Conservation (phyloP, 768 basidiomycete species). For the Boletus pseudopeckii region DNA sequence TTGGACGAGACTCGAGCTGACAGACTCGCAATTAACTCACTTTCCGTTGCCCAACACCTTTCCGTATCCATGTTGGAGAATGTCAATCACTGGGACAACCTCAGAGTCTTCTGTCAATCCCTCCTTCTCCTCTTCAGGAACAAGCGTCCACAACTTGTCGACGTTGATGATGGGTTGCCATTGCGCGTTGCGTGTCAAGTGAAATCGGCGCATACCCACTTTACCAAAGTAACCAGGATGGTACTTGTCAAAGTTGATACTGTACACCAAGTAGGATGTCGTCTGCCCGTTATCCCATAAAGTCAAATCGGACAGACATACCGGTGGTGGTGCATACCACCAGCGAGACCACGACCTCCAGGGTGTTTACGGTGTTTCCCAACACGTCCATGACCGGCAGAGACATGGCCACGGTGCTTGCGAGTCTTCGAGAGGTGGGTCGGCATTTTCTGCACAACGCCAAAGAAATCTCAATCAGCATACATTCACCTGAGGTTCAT, state of each 20-base stretch:
- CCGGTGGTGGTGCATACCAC: slow-evolving; percentile 99
- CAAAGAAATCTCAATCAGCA: slow-evolving; percentile 18
- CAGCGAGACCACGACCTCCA: slow-evolving; percentile 99
- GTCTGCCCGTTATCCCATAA: not conserved
- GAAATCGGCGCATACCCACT: slow-evolving; percentile 99
- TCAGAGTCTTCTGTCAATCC: slow-evolving; percentile 69
- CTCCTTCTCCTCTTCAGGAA: slow-evolving; percentile 81
- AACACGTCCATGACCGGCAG: slow-evolving; percentile 99
- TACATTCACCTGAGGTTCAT: slow-evolving; percentile 28
- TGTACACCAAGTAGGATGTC: slow-evolving; percentile 25
- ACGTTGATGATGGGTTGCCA: slow-evolving; percentile 98
- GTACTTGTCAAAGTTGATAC: slow-evolving; percentile 98
- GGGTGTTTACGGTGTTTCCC: slow-evolving; percentile 99
- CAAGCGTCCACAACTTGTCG: slow-evolving; percentile 94
- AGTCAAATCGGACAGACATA: slow-evolving; percentile 37
- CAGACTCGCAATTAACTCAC: slow-evolving; percentile 42
- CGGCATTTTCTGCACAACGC: slow-evolving; percentile 67
- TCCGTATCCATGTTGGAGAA: slow-evolving; percentile 75
- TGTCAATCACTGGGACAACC: slow-evolving; percentile 94
- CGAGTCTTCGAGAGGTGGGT: slow-evolving; percentile 95
- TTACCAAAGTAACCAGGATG: slow-evolving; percentile 99
- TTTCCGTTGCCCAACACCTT: slow-evolving; percentile 95
- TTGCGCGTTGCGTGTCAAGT: slow-evolving; percentile 83
- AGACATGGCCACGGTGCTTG: slow-evolving; percentile 99
- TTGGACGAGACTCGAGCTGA: not conserved